phyloP scores from a whole-genome alignment of 179 eudicot genomes.

The Nepenthes alata region DNA sequence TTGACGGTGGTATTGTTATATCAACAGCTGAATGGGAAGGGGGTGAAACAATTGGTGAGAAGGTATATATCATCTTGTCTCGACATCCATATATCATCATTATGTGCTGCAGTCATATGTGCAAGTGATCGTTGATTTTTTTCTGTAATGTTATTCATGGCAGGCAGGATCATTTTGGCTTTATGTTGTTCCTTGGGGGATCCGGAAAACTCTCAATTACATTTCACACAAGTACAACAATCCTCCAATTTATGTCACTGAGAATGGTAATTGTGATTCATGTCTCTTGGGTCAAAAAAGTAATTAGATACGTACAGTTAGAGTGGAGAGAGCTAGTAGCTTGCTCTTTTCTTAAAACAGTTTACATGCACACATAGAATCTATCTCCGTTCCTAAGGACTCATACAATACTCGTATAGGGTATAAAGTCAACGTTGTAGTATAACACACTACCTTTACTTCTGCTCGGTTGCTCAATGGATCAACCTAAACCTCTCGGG shows the following conservation, averaged over 20 bases:
- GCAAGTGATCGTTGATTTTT: background rate
- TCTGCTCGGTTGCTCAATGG: no score
- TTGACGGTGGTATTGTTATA: constrained; percentile 12
- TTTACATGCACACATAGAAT: no score
- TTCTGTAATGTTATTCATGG: constrained; percentile 10
- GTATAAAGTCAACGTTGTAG: no score
- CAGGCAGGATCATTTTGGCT: constrained; percentile 94
- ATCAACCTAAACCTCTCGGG: no score
- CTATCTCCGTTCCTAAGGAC: no score
- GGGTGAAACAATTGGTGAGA: constrained; percentile 68
- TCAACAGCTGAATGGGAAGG: constrained; percentile 72
- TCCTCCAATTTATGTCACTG: constrained; percentile 55
- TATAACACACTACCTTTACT: no score
- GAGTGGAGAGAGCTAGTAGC: no score
- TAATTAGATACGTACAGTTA: no score
- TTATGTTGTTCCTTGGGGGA: constrained; percentile 90
- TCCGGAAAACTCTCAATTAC: constrained; percentile 46
- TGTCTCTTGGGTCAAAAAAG: background rate
- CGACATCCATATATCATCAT: background rate
- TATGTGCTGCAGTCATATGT: background rate
- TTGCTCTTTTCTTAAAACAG: no score
- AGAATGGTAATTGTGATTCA: constrained; percentile 42
- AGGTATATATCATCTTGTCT: constrained; percentile 26
- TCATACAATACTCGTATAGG: no score
- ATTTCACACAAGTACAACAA: constrained; percentile 47